These are phyloP conservation scores for Podosphaera aphanis DNA, from an alignment of 2,329 filamentous ascomycete genomes.

Conservation along the genomic window DNA sequence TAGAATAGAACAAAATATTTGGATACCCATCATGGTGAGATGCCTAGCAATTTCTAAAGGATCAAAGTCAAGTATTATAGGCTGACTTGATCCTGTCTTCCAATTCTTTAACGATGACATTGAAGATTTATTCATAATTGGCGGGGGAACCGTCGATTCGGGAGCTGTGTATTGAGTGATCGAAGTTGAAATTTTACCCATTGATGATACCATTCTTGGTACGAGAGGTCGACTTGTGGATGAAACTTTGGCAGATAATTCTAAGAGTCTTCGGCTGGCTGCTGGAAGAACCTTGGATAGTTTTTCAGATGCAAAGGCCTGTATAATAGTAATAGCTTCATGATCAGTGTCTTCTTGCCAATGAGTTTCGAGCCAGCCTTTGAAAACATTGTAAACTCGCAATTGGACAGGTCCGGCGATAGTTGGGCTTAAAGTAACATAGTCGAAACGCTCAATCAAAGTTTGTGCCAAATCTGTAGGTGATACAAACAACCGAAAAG, in stretches of 20 bases:
- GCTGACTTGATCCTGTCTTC: slow-evolving; percentile 44
- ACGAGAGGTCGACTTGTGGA: slow-evolving; percentile 52
- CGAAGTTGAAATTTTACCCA: slow-evolving; percentile 68
- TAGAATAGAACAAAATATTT: slow-evolving; percentile 73
- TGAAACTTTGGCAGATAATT: slow-evolving; percentile 58
- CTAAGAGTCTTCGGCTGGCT: slow-evolving; percentile 57
- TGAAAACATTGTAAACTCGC: slow-evolving; percentile 88
- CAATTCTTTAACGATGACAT: slow-evolving; percentile 46
- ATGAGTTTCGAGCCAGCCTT: slow-evolving; percentile 89
- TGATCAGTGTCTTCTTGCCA: slow-evolving; percentile 70
- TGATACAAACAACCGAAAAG: slow-evolving; percentile 78
- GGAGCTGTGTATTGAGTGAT: slow-evolving; percentile 45
- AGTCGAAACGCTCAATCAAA: slow-evolving; percentile 80
- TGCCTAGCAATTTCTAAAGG: slow-evolving; percentile 77
- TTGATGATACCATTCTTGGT: slow-evolving; percentile 46
- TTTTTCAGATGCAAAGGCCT: slow-evolving; percentile 54
- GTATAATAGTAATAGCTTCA: slow-evolving; percentile 50
- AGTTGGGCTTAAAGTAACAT: slow-evolving; percentile 55
- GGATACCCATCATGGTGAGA: slow-evolving; percentile 76
- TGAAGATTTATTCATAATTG: slow-evolving; percentile 55
- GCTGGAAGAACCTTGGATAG: slow-evolving; percentile 46
- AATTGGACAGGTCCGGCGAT: slow-evolving; percentile 63
- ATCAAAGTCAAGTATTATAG: slow-evolving; percentile 74
- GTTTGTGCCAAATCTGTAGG: slow-evolving; percentile 56
- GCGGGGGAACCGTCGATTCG: slow-evolving; percentile 46